A percentile compares a stretch with the other conserved stretches of the same genome.
Conservation (phyloP, 2,329 filamentous ascomycete genomes). For the Aspergillus caelatus region DNA sequence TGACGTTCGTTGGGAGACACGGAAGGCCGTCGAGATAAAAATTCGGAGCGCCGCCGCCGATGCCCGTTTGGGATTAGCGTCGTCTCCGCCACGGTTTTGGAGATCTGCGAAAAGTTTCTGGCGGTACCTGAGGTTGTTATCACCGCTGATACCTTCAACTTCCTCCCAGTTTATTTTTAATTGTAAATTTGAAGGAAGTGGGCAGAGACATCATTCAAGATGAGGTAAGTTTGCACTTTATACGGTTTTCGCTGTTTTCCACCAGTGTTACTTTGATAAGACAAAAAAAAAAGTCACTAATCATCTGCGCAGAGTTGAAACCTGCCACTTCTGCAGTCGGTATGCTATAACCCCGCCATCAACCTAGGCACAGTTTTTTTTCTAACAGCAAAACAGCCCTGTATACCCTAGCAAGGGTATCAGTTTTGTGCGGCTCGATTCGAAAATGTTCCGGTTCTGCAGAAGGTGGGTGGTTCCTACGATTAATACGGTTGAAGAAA, state of each 20-base stretch:
- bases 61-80: conserved; percentile 38
- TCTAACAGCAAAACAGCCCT: conserved; percentile 45
- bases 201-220: not conserved
- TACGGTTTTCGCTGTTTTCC: not conserved
- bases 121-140: conserved; percentile 18
- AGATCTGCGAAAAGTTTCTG: conserved; percentile 11
- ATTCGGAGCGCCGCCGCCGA: conserved; percentile 36
- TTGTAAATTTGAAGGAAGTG: conserved; percentile 3
- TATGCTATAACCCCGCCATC: not conserved
- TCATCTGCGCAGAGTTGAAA: conserved; percentile 51
- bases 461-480: not conserved
- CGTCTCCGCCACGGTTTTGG: conserved; percentile 27
- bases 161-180: not conserved
- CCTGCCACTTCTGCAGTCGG: conserved; percentile 69
- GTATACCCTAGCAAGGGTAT: conserved; percentile 68
- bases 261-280: not conserved
- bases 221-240: not conserved
- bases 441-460: not conserved
- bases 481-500: not conserved
- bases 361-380: conserved; percentile 23
- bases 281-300: not conserved
- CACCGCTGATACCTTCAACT: conserved; percentile 8
- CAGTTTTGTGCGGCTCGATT: conserved; percentile 59
- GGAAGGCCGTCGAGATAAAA: conserved; percentile 36
- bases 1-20: conserved; percentile 21